Evolutionary conservation across 2,329 filamentous ascomycete genomes (phyloP).

Genomic region (Fusarium veterinarium): DNA sequence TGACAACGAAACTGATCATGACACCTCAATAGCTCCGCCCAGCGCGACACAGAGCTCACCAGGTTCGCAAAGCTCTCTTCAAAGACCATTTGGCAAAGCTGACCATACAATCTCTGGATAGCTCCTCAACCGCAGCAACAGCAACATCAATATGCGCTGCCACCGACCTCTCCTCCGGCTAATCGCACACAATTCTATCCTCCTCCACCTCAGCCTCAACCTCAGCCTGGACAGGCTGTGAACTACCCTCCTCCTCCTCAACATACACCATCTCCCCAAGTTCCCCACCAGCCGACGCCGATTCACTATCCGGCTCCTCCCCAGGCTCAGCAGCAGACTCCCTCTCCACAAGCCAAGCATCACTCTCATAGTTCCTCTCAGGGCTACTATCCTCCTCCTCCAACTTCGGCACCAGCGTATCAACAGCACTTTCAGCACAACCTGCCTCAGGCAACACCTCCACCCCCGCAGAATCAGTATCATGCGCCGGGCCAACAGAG

Average conservation of each 20-base stretch:
- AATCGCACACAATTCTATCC: slow-evolving; percentile 60
- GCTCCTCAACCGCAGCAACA: slow-evolving; percentile 40
- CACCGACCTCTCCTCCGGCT: slow-evolving; percentile 60
- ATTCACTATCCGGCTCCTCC: slow-evolving; percentile 38
- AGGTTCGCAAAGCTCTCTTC: slow-evolving; percentile 40
- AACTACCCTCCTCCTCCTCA: slow-evolving; percentile 44
- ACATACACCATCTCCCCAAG: slow-evolving; percentile 41
- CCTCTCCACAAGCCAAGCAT: slow-evolving; percentile 38
- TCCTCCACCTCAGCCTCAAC: slow-evolving; percentile 51
- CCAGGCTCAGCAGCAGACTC: slow-evolving; percentile 40
- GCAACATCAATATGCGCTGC: slow-evolving; percentile 58
- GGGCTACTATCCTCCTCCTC: slow-evolving; percentile 39
- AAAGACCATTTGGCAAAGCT: slow-evolving; percentile 9
- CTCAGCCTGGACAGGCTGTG: slow-evolving; percentile 47
- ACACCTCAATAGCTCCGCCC: slow-evolving; percentile 54
- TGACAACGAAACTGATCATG: slow-evolving; percentile 37
- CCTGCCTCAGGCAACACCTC: slow-evolving; percentile 40
- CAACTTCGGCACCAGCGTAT: slow-evolving; percentile 35
- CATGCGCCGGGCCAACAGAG: slow-evolving; percentile 37
- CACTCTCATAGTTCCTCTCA: slow-evolving; percentile 37
- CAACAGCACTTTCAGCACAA: slow-evolving; percentile 42
- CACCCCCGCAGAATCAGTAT: slow-evolving; percentile 41
- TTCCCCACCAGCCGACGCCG: slow-evolving; percentile 32
- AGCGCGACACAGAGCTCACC: slow-evolving; percentile 47
- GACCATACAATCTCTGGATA: slow-evolving; percentile 23